These are phyloP conservation scores for Ceratobasidium sp. DNA, from an alignment of 1,284 basidiomycete genomes.

Conservation along the genomic window DNA sequence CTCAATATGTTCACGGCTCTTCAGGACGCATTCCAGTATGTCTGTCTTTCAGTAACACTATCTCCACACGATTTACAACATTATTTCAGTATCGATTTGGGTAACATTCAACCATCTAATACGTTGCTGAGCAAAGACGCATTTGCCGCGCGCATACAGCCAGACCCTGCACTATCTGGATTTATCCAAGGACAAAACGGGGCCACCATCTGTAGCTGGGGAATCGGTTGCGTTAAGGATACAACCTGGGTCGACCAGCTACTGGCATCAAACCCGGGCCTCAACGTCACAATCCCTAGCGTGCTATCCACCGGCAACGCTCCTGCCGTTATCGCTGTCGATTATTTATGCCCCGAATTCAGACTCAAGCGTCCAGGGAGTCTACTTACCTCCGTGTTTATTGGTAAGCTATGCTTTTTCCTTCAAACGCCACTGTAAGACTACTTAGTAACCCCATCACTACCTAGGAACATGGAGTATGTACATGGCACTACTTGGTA, in stretches of 20 bases:
- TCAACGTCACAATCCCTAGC: neutral
- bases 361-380: conserved; percentile 1
- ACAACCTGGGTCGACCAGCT: conserved; percentile 1
- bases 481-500: conserved; percentile 20
- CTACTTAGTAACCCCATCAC: neutral
- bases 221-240: neutral
- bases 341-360: conserved; percentile 14
- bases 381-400: conserved; percentile 16
- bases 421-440: neutral
- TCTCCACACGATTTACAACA: neutral
- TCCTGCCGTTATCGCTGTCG: neutral
- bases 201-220: neutral
- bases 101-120: conserved; percentile 21
- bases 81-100: conserved; percentile 8
- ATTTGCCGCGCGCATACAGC: neutral
- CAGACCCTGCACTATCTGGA: neutral
- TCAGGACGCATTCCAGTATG: conserved; percentile 18
- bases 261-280: neutral
- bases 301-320: conserved; percentile 5
- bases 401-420: too few relatives aligned
- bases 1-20: conserved; percentile 11
- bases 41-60: neutral
- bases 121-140: neutral
- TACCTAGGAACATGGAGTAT: conserved; percentile 21
- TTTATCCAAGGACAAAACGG: neutral